These are phyloP conservation scores for Apiospora arundinis DNA, from an alignment of 2,329 filamentous ascomycete species.

Conservation along the genomic window DNA sequence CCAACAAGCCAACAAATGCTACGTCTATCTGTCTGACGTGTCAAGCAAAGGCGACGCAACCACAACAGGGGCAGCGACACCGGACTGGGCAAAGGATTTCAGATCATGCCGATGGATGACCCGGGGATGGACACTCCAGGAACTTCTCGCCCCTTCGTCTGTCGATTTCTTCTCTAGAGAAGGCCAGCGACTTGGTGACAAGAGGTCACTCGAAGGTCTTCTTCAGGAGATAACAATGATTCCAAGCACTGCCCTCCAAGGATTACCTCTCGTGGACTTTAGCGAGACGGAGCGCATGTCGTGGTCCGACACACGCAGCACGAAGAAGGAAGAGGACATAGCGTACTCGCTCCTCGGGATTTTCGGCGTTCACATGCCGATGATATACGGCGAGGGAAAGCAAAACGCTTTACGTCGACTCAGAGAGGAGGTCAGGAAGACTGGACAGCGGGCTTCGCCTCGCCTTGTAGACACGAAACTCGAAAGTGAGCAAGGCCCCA, in stretches of 20 bases:
- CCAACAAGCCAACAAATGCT: conserved; percentile 5
- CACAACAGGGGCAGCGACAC: not conserved
- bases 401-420: conserved; percentile 28
- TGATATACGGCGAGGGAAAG: conserved; percentile 27
- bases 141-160: not conserved
- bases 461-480: not conserved
- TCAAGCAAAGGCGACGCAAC: not conserved
- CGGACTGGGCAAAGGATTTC: not conserved
- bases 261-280: conserved; percentile 29
- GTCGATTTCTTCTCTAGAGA: conserved; percentile 5
- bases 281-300: conserved; percentile 24
- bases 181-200: not conserved
- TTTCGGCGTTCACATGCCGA: conserved; percentile 28
- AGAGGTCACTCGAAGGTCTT: not conserved
- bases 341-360: conserved; percentile 29
- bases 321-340: conserved; percentile 27
- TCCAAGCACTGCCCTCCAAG: conserved; percentile 29
- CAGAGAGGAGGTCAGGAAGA: conserved; percentile 24
- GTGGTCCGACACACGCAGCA: conserved; percentile 26
- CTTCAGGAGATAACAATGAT: conserved; percentile 30
- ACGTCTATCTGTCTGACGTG: conserved; percentile 18
- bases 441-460: not conserved
- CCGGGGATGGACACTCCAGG: conserved; percentile 16
- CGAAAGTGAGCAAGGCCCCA: not conserved
- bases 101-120: not conserved